Evolutionary conservation across 2,329 filamentous ascomycete genomes (phyloP), one percentile per base, ranked within the genome.

Genomic region (Berkeleyomyces basicola): DNA sequence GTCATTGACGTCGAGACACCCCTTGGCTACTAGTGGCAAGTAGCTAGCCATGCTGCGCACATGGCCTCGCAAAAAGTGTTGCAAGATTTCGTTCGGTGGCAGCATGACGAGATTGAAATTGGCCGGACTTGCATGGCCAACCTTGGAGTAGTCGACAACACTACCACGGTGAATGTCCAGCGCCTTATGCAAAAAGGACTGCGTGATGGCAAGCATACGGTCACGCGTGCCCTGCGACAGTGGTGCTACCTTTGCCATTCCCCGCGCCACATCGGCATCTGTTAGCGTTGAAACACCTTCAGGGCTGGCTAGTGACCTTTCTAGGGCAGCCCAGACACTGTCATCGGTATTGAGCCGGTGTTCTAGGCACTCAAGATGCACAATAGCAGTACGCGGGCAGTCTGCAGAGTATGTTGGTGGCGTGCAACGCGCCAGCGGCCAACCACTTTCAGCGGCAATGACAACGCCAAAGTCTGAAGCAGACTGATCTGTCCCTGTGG

Each of bases 181-280:
- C 1, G 85, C 85, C 68, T 86, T 87, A 71, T 86, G 82, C 7
- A 88, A 73, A 69, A 87, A 87, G 49, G 77, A 81, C 70, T 87
- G 85, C 0, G 84, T 86, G 65, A 87, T 86, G 58, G 83, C 84
- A n/a, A 87, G 77, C 68, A 88, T 79, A 69, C 83, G 84, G 70
- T 88, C 85, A 40, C 85, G 78, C 2, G 83, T 84, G 53, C 78
- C 70, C 3, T 74, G 68, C 2, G 70, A 74, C 59, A 80, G 71
- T 3, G 78, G 74, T 4, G 77, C 72, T 2, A 80, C 77, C 2
- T 73, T 73, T 3, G 74, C 70, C 42, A 73, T 66, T 65, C 23
- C 23, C 23, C 23, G 23, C 23, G 75, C 63, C 2, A 71, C 68
- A 58, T 74, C 70, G 46, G 74, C 70, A 10, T 11, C 43, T 46